Base-by-base conservation (phyloP, 768 basidiomycete genomes). In the Leccinum truebloodii region DNA sequence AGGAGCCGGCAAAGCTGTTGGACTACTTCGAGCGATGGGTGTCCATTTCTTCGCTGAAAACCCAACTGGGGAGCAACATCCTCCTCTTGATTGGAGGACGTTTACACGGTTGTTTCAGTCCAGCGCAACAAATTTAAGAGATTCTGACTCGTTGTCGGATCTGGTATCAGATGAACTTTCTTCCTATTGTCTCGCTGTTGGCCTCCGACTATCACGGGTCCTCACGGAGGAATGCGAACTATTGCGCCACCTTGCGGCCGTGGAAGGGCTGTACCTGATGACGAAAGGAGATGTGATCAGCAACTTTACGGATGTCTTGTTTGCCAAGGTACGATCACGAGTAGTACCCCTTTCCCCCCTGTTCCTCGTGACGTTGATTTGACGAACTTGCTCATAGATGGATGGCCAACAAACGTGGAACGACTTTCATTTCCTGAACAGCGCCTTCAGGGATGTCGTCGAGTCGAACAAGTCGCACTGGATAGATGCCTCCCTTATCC, bases 391-490 rank as follows among this genome's bases (percentile, higher is more conserved):
- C 41, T n/a, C 9, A 2, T 41, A 93, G 90, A 92, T 93, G 84
- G 89, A 94, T 63, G 77, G 77, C n/a, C 78, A 81, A 52, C 85
- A 88, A 67, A 68, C 76, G 37, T 94, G 92, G 92, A 80, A 75
- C 51, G 92, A 94, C 68, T 92, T 91, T 69, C 92, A 94, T 74
- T 90, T 90, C 73, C 71, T 94, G 57, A 94, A 94, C 67, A 87
- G 84, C 30, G 85, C 87, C 10, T 92, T 94, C 69, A 77, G 78
- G 20, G 89, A 92, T 54, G 80, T 88, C 30, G 78, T 87, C 39
- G 80, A 84, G 63, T 78, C 83, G 18, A 80, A 78, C 58, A 65
- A 75, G 6, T 75, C 77, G 52, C 74, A 76, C 50, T 88, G 87
- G 86, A 81, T 92, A 52, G 83, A 90, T 44, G 67, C 85, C 0